Percentiles rank a stretch among this genome's conserved stretches.
phyloP scores from a whole-genome alignment of 2,329 filamentous ascomycete species.

The Diaporthe helianthi region DNA sequence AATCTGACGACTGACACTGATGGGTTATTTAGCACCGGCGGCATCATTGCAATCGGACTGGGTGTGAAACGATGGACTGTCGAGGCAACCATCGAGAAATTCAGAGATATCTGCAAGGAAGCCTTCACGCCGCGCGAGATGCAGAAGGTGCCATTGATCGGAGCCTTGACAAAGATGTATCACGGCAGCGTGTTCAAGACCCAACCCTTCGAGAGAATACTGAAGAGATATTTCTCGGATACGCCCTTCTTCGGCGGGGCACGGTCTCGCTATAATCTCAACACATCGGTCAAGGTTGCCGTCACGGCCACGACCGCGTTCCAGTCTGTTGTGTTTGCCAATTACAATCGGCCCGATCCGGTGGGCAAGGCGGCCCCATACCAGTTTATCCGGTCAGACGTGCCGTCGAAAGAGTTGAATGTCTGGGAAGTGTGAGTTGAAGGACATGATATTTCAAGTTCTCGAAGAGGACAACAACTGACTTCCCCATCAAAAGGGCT shows the following conservation, averaged over 20 bases:
- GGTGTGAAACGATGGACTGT: constrained; percentile 11
- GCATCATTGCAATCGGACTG: not conserved
- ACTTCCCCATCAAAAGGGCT: not conserved
- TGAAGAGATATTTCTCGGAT: constrained; percentile 7
- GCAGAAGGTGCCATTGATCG: constrained; percentile 7
- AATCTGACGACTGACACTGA: not conserved
- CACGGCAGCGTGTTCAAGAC: constrained; percentile 23
- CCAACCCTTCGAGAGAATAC: not conserved
- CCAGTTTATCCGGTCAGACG: constrained; percentile 3
- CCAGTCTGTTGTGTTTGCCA: not conserved
- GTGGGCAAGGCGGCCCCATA: not conserved
- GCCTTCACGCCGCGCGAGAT: constrained; percentile 19
- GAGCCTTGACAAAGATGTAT: not conserved
- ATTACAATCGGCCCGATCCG: constrained; percentile 7
- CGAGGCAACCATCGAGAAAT: not conserved
- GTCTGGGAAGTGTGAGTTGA: constrained; percentile 15
- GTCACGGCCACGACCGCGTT: not conserved
- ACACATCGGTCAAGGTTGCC: constrained; percentile 12
- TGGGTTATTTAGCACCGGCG: not conserved
- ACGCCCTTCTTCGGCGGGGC: constrained; percentile 13
- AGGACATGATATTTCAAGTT: not conserved
- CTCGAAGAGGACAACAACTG: not conserved
- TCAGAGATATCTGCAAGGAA: constrained; percentile 1
- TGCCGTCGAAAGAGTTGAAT: not conserved
- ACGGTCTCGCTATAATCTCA: constrained; percentile 6